Base-by-base conservation (phyloP, 768 basidiomycete species). In the Pleurotus sapidus region DNA sequence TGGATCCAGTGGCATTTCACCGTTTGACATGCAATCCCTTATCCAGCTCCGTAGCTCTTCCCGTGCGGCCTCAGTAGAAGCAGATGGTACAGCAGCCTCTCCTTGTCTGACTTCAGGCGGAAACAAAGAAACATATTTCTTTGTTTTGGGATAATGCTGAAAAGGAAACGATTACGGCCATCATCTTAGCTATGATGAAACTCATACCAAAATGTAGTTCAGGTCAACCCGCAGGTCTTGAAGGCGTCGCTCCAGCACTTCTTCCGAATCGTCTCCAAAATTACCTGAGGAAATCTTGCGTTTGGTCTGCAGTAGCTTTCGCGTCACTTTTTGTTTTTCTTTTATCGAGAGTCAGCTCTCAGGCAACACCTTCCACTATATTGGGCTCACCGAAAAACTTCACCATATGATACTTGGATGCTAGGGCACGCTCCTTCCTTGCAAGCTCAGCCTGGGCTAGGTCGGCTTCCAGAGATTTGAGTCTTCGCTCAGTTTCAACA, bases 91-190 rank as follows among this genome's bases (percentile, higher is more conserved):
- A 2, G 68, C 56, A 20, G 64, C 50, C 64, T 66, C 49, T 15
- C 71, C 74, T 38, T 76, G 69, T 47, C 84, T 77, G 6, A 77
- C 71, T 64, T 86, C 84, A 0, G 88, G 83, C 4, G 95, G 93
- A 68, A 94, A 95, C 24, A 98, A 79, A 1, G 94, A 91, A 27
- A 97, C 84, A 68, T 98, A 97, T 75, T 93, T 95, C 66, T 87
- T 83, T 9, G 81, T 76, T 70, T 90, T 93, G 4, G 92, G 92
- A 68, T 89, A 94, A 68, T 93, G 84, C 91, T 93, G 59, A n/a
- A 34, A 23, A 27, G 42, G 57, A 56, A 34, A 30, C 27, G 27
- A 17, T 47, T 24, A 17, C 23, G 17, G 1, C n/a, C 3, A 25
- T 53, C n/a, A 2, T 37, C 9, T 12, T 20, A 5, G 12, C 11